Base-by-base conservation (phyloP, 805 yeast genomes). In the Teunomyces panamensis region DNA sequence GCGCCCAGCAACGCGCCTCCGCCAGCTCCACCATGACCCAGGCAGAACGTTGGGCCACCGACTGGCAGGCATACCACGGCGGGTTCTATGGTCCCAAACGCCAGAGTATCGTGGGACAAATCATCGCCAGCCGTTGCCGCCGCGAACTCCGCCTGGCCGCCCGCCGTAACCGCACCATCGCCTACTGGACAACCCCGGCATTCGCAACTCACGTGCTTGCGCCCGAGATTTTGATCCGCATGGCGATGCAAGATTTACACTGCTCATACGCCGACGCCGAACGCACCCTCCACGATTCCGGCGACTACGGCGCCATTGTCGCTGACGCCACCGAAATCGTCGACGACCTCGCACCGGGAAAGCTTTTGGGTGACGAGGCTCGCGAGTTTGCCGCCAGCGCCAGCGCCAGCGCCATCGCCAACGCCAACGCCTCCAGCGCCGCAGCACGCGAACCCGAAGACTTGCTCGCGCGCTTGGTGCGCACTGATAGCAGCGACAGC, bases 41-140 rank as follows among this genome's bases (percentile, higher is more conserved):
- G 26, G 59, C 64, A 20, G 85, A 80, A 45, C 66, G 80, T 24
- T 67, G 75, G 52, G 68, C 66, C 11, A 56, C 81, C 8, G 73
- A 78, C 14, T 74, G 82, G 64, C 53, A 62, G 11, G 56, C 61
- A 30, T 82, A 77, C 56, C 57, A 68, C 2, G 81, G 81, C 26
- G 91, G 92, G 0, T 85, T 74, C 56, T 75, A 76, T 51, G 92
- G 91, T 0, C 60, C 78, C 30, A 72, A 71, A 51, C 68, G 91
- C 46, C 87, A 84, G 52, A 65, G 74, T 47, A 59, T 68, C 11
- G 71, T 85, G 1, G 75, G 84, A 1, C 58, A 66, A 27, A 53
- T 68, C 35, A 75, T 85, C 11, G 48, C 64, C n/a, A 57, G 60
- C 1, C 50, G 56, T 9, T 73, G 63, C 45, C 58, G 60, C 20